phyloP scores from a whole-genome alignment of 106 monocot species.

The Xerophyta viscosa region DNA sequence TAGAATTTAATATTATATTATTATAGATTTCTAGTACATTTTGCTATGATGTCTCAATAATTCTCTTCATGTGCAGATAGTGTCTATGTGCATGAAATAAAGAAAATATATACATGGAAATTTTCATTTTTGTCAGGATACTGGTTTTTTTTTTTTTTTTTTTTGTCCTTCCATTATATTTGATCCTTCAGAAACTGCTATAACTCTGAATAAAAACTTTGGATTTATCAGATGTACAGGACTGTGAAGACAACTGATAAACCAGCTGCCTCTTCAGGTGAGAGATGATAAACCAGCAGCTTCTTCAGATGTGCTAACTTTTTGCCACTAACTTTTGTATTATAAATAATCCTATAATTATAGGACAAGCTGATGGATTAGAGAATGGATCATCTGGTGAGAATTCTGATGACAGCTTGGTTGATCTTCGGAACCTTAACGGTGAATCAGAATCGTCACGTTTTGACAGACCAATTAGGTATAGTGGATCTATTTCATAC shows the following conservation, averaged over 20 bases:
- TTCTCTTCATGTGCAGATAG: too few relatives aligned
- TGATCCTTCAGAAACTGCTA: neutral
- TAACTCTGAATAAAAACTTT: neutral
- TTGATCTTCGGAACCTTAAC: conserved; percentile 24
- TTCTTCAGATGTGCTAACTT: neutral
- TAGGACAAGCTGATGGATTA: conserved; percentile 50
- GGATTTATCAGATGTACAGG: neutral
- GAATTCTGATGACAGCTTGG: conserved; percentile 59
- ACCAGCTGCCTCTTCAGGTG: neutral
- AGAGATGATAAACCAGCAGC: neutral
- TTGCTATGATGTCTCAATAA: neutral
- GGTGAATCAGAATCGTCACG: conserved; percentile 23
- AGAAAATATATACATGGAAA: neutral
- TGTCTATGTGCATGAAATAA: neutral
- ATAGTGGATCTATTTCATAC: conserved; percentile 15
- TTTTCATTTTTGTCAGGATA: neutral
- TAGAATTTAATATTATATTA: neutral
- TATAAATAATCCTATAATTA: neutral
- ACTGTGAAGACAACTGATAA: too few relatives aligned
- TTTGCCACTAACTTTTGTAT: neutral
- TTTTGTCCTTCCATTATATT: neutral
- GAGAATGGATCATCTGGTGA: conserved; percentile 47
- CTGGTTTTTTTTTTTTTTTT: neutral
- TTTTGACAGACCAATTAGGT: conserved; percentile 2
- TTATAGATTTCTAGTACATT: neutral